Conservation (phyloP, 2,329 filamentous ascomycete species). For the Didymella exigua region DNA sequence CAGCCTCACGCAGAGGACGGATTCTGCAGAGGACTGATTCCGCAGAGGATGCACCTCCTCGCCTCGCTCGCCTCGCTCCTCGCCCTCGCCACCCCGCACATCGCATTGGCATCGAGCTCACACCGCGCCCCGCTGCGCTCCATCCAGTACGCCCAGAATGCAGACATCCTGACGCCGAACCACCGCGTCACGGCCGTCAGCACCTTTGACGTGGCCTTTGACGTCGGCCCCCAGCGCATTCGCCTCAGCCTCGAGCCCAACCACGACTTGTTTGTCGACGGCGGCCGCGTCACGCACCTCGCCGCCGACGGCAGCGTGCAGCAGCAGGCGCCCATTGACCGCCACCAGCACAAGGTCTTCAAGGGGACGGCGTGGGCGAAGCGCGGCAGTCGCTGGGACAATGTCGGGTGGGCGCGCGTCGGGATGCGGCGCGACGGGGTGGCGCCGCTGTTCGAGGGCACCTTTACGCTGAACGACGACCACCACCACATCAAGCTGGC, state of each 20-base stretch:
- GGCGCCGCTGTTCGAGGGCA: slow-evolving; percentile 84
- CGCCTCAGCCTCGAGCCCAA: slow-evolving; percentile 87
- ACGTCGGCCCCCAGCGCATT: slow-evolving; percentile 68
- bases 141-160: slow-evolving; percentile 74
- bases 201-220: slow-evolving; percentile 83
- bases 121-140: slow-evolving; percentile 75
- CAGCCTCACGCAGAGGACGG: slow-evolving; percentile 14
- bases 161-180: slow-evolving; percentile 77
- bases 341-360: slow-evolving; percentile 79
- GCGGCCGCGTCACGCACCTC: slow-evolving; percentile 75
- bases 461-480: slow-evolving; percentile 79
- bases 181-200: slow-evolving; percentile 80
- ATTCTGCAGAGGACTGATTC: not conserved
- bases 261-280: slow-evolving; percentile 81
- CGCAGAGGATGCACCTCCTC: slow-evolving; percentile 22
- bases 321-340: slow-evolving; percentile 70
- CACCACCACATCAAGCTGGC: slow-evolving; percentile 85
- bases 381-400: slow-evolving; percentile 81
- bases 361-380: slow-evolving; percentile 75
- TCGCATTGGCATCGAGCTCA: slow-evolving; percentile 39
- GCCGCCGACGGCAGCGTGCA: slow-evolving; percentile 72
- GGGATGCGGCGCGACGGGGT: slow-evolving; percentile 76
- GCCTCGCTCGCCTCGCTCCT: slow-evolving; percentile 13
- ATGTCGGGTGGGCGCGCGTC: slow-evolving; percentile 86
- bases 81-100: slow-evolving; percentile 33